Evolutionary conservation across 192 early-diverging fungal genomes (phyloP).

Genomic region (Thamnidium elegans): DNA sequence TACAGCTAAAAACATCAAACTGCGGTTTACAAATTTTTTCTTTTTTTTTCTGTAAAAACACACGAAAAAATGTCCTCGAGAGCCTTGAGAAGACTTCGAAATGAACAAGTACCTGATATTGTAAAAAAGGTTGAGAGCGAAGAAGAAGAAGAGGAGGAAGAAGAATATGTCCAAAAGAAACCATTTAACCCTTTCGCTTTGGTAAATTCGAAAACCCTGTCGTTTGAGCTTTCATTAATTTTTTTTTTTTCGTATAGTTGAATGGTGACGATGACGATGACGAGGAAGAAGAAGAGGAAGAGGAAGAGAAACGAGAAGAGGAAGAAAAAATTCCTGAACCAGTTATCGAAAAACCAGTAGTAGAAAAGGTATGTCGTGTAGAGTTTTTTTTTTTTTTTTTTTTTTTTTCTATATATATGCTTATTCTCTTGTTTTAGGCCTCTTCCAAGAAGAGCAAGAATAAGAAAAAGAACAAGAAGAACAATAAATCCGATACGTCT

Average conservation of each 20-base stretch:
- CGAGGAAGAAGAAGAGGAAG: slow-evolving; percentile 33
- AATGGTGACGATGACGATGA: slow-evolving; percentile 49
- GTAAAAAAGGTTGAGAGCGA: slow-evolving; percentile 30
- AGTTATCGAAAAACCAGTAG: neutral
- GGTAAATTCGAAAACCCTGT: slow-evolving; percentile 37
- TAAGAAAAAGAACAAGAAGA: slow-evolving; percentile 47
- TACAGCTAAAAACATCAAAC: too few relatives aligned
- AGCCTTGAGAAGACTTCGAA: slow-evolving; percentile 29
- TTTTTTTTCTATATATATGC: too few relatives aligned
- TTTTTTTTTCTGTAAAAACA: neutral
- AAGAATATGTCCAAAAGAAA: slow-evolving; percentile 27
- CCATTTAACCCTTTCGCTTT: slow-evolving; percentile 58
- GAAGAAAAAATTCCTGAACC: neutral
- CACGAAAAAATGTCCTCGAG: slow-evolving; percentile 30
- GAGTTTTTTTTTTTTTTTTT: neutral
- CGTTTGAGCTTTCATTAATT: neutral
- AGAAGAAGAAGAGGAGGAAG: slow-evolving; percentile 37
- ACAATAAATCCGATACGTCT: slow-evolving; percentile 14
- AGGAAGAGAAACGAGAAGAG: neutral
- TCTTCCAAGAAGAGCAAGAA: slow-evolving; percentile 46
- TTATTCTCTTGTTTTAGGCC: neutral
- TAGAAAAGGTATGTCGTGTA: neutral
- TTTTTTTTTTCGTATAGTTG: slow-evolving; percentile 37
- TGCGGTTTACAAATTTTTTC: neutral
- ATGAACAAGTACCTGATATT: slow-evolving; percentile 14